Base-by-base conservation (phyloP, 148 eudicot genomes). In the Bassia scoparia region DNA sequence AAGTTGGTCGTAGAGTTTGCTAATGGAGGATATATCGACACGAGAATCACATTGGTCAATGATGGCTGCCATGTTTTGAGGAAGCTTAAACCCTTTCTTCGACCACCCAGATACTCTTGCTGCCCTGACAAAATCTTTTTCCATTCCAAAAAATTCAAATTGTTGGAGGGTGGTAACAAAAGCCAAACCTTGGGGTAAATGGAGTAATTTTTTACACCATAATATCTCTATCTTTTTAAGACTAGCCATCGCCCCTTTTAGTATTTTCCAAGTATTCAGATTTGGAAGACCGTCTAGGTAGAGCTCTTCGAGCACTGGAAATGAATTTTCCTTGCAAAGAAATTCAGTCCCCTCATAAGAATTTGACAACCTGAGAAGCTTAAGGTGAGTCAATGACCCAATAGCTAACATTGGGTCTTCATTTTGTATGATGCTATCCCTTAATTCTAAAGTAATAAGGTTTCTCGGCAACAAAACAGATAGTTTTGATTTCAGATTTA, bases 241-340 rank as follows among this genome's bases (percentile, higher is more conserved):
- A 29, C 71, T 20, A 13, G 38, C 21, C 77, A 74, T 65, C 3
- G 77, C 50, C 16, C 65, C 77, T 3, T 27, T 27, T 35, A 54
- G 20, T 30, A 74, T 66, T 0, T 17, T 29, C 77, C 71, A 74
- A 41, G 23, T 23, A 17, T 38, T 29, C 29, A 74, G 7, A 33
- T 53, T 18, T 18, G 23, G 52, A 6, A 74, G 35, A 37, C 41
- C 29, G 21, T 35, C 29, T 13, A 74, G 24, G 34, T 24, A 41
- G 17, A 74, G 77, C 65, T 74, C 71, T 33, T 65, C 77, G 27
- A 74, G 71, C 41, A 17, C 26, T 11, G 65, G 64, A 55, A 74
- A 67, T 17, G 65, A 62, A 23, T 33, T 26, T 7, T n/a, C 0
- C 6, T 21, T 4, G 17, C 69, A 62, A 1, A 38, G 2, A 9